Conservation (phyloP, 345 rosid species). For the Eucalyptus guilfoylei region DNA sequence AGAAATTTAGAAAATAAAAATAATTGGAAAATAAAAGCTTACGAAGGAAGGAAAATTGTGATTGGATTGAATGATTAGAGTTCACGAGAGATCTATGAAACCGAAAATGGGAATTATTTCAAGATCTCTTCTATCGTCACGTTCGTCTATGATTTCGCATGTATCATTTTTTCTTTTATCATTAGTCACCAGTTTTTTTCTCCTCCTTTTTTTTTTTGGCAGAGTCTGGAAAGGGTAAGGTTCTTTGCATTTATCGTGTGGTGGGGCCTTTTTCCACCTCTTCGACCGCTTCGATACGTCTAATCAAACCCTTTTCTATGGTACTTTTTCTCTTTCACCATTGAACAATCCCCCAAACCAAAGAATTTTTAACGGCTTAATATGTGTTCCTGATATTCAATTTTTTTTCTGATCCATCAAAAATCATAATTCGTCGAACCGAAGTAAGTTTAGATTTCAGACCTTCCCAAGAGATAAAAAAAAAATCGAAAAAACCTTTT, state of each 20-base stretch:
- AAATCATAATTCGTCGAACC: background rate
- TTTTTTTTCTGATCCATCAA: background rate
- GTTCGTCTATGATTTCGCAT: background rate
- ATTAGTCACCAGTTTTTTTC: background rate
- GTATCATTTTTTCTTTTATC: background rate
- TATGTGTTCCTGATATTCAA: rapidly evolving
- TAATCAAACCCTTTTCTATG: background rate
- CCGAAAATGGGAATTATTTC: background rate
- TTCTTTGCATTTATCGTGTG: background rate
- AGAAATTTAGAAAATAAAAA: no score
- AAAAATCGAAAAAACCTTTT: background rate
- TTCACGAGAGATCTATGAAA: background rate
- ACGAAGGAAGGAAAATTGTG: no score
- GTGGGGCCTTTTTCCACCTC: background rate
- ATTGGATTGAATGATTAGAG: background rate
- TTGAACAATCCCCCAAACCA: background rate
- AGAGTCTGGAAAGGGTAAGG: background rate
- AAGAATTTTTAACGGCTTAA: background rate
- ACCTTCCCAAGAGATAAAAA: background rate
- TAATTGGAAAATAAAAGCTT: no score
- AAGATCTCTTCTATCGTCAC: background rate
- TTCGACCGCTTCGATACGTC: background rate
- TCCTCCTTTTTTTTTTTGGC: background rate
- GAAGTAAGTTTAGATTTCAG: background rate
- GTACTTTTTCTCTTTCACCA: no score